A percentile compares a stretch with the other conserved stretches of the same genome.
Evolutionary conservation across 139 green algal genomes (phyloP).

Genomic region (Tetradesmus obliquus): DNA sequence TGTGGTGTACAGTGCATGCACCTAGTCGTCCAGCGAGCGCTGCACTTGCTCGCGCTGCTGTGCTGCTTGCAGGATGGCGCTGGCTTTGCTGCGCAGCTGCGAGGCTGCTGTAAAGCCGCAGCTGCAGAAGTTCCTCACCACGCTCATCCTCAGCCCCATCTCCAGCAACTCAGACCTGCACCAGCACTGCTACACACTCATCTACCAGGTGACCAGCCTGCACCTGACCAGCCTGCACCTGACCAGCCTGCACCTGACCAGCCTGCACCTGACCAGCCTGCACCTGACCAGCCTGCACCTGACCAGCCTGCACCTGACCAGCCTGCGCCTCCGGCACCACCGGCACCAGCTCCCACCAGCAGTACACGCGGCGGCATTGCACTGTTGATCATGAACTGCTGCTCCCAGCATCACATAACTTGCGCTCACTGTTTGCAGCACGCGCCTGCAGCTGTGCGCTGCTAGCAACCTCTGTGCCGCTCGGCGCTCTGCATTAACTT

Average conservation of each 20-base stretch:
- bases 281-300: constrained; percentile 48
- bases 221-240: not conserved
- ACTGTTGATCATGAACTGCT: too few relatives aligned
- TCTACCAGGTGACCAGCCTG: constrained; percentile 61
- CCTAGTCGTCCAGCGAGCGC: not conserved
- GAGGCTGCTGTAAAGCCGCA: constrained; percentile 62
- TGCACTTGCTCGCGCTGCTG: not conserved
- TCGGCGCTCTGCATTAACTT: not conserved
- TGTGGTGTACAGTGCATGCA: not conserved
- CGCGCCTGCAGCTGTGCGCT: too few relatives aligned
- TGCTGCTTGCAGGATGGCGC: constrained; percentile 46
- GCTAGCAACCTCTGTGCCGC: too few relatives aligned
- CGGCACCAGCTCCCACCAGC: too few relatives aligned
- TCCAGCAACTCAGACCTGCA: constrained; percentile 56
- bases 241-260: too few relatives aligned
- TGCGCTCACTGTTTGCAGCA: too few relatives aligned
- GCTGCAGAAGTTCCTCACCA: constrained; percentile 69
- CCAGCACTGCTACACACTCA: constrained; percentile 41
- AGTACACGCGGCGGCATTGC: too few relatives aligned
- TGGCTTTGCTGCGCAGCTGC: constrained; percentile 61
- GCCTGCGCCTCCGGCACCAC: too few relatives aligned
- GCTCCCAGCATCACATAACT: too few relatives aligned
- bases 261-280: too few relatives aligned
- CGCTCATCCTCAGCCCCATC: constrained; percentile 55
- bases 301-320: not conserved